A percentile compares a stretch with the other conserved stretches of the same genome.
Conservation (phyloP, 495 filamentous ascomycete genomes). For the Podospora didyma region DNA sequence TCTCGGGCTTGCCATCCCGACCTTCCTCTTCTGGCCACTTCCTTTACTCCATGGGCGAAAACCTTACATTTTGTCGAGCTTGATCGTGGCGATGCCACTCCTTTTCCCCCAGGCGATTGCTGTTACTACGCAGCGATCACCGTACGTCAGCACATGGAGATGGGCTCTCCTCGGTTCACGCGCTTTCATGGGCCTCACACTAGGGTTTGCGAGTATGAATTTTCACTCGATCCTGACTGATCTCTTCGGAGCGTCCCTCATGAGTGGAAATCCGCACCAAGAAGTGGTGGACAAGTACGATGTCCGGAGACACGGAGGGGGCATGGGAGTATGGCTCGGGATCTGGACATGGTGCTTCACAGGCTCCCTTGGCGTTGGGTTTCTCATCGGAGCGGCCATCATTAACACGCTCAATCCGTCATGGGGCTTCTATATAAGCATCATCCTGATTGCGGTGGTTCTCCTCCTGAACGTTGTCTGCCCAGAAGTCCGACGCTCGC, state of each 20-base stretch:
- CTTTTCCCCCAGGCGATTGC: constrained; percentile 70
- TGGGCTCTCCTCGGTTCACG: constrained; percentile 59
- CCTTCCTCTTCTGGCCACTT: constrained; percentile 67
- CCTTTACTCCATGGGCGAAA: constrained; percentile 74
- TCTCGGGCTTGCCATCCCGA: constrained; percentile 62
- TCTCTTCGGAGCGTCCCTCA: constrained; percentile 68
- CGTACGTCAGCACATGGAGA: constrained; percentile 52
- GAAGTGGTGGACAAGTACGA: constrained; percentile 60
- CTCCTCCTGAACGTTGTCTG: constrained; percentile 61
- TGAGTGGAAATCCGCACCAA: constrained; percentile 66
- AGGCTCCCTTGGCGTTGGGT: constrained; percentile 64
- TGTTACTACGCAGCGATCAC: constrained; percentile 50
- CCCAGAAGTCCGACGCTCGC: constrained; percentile 61
- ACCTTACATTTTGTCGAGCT: constrained; percentile 62
- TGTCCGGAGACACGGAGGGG: constrained; percentile 65
- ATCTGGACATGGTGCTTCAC: constrained; percentile 72
- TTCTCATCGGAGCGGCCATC: constrained; percentile 62
- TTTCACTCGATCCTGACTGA: constrained; percentile 65
- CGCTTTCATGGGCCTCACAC: constrained; percentile 57
- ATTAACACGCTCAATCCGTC: constrained; percentile 56
- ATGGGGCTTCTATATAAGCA: constrained; percentile 72
- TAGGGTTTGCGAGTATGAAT: constrained; percentile 75
- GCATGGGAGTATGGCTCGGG: constrained; percentile 73
- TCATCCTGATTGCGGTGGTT: constrained; percentile 56
- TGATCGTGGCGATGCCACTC: constrained; percentile 64